Conservation (phyloP, 1,284 basidiomycete species). For the Peniophora sp. region DNA sequence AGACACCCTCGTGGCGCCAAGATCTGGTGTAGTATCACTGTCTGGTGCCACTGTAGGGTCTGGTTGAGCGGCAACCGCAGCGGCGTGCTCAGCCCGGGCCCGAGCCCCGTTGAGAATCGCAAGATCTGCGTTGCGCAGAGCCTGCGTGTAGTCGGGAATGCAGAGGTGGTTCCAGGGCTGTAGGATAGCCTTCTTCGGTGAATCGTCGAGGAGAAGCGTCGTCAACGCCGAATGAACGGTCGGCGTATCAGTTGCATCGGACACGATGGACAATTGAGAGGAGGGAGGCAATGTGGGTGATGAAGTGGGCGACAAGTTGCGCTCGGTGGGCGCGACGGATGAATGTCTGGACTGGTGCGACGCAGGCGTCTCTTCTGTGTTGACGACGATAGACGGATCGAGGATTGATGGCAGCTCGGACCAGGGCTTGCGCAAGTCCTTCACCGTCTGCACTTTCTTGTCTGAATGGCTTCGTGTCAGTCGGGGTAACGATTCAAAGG, state of each 20-base stretch:
- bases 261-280: background rate
- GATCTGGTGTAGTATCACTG: background rate
- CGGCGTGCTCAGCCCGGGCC: constrained; percentile 10
- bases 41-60: background rate
- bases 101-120: constrained; percentile 16
- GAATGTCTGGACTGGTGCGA: constrained; percentile 1
- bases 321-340: constrained; percentile 9
- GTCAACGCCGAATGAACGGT: constrained; percentile 50
- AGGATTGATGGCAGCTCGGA: constrained; percentile 25
- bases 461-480: constrained; percentile 32
- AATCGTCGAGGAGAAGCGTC: constrained; percentile 80
- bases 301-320: constrained; percentile 1
- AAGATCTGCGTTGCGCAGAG: constrained; percentile 38
- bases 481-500: background rate
- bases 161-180: constrained; percentile 81
- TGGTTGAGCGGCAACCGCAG: constrained; percentile 2
- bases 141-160: constrained; percentile 56
- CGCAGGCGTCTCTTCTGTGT: constrained; percentile 1
- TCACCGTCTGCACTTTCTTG: constrained; percentile 63
- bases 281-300: constrained; percentile 5
- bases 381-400: background rate
- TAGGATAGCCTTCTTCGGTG: constrained; percentile 63
- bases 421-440: constrained; percentile 77
- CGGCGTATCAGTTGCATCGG: constrained; percentile 1
- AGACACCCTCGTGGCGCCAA: background rate